A percentile compares a stretch with the other conserved stretches of the same genome.
Evolutionary conservation across 495 filamentous ascomycete genomes (phyloP).

Genomic region (Penicillium cinerascens): DNA sequence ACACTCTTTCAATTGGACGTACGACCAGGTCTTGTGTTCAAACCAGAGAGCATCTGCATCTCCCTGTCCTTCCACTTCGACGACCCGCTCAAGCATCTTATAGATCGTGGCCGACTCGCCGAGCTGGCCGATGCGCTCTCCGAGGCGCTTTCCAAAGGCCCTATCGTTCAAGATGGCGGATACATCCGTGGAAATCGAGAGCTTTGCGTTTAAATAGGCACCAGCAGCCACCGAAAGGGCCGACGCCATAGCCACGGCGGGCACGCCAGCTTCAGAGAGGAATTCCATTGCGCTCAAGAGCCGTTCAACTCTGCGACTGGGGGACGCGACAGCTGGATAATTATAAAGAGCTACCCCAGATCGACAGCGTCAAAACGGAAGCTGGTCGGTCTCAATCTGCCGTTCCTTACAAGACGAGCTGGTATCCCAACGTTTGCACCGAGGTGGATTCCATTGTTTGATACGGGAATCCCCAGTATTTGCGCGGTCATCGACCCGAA

Average conservation of each 20-base stretch:
- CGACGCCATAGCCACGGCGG: constrained; percentile 36
- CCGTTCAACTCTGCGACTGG: neutral
- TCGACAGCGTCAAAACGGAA: constrained; percentile 26
- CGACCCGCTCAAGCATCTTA: constrained; percentile 40
- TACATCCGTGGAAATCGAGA: constrained; percentile 42
- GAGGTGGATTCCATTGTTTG: neutral
- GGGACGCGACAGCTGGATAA: neutral
- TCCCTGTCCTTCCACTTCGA: constrained; percentile 37
- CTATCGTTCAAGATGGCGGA: constrained; percentile 29
- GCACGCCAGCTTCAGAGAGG: constrained; percentile 33
- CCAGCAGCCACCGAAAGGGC: constrained; percentile 39
- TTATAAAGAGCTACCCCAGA: constrained; percentile 8
- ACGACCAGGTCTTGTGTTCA: constrained; percentile 50
- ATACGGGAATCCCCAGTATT: constrained; percentile 8
- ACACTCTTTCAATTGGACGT: constrained; percentile 47
- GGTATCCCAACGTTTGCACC: neutral
- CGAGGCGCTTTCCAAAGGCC: constrained; percentile 32
- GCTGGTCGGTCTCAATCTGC: constrained; percentile 26
- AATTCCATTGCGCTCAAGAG: constrained; percentile 29
- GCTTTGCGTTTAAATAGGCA: constrained; percentile 50
- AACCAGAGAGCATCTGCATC: constrained; percentile 47
- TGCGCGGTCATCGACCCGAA: neutral
- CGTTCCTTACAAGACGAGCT: constrained; percentile 14
- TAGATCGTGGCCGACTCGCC: constrained; percentile 45
- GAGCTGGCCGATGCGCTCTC: constrained; percentile 35